These are phyloP conservation scores for Blastomyces emzantsi DNA, from an alignment of 2,329 filamentous ascomycete species.

Conservation along the genomic window DNA sequence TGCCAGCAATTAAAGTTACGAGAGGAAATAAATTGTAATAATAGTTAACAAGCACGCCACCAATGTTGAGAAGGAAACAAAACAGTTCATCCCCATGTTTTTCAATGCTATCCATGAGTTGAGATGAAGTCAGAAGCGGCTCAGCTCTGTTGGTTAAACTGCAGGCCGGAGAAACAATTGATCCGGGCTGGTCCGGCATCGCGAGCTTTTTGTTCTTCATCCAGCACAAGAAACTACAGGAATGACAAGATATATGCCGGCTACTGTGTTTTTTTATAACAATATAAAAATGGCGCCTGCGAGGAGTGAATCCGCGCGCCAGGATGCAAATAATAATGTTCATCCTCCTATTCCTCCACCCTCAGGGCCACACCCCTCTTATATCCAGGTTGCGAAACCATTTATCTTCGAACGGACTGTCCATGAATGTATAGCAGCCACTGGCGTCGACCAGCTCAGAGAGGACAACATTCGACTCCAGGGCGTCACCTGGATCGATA, in stretches of 20 bases:
- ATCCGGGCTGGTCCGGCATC: not conserved
- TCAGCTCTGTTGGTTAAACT: too few species aligned
- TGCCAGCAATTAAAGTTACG: not conserved
- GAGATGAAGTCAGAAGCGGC: too few species aligned
- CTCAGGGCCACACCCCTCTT: constrained; percentile 52
- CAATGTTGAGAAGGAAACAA: not conserved
- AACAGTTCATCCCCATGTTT: not conserved
- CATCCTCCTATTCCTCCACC: constrained; percentile 12
- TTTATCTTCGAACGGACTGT: constrained; percentile 78
- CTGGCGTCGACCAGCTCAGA: constrained; percentile 63
- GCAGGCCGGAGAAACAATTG: not conserved
- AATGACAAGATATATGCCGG: not conserved
- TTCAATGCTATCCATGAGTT: not conserved
- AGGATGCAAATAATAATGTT: not conserved
- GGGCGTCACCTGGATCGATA: constrained; percentile 82
- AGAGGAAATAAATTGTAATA: not conserved
- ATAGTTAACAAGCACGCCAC: not conserved
- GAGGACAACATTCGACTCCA: constrained; percentile 76
- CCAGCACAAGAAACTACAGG: not conserved
- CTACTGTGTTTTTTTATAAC: not conserved
- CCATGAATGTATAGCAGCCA: constrained; percentile 59
- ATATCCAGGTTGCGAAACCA: constrained; percentile 57
- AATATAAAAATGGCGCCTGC: constrained; percentile 11
- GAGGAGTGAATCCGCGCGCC: constrained; percentile 10
- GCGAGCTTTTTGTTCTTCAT: constrained; percentile 4